These are phyloP conservation scores for Pseudoturritis turrita DNA, from an alignment of 345 rosid species.

Conservation along the genomic window DNA sequence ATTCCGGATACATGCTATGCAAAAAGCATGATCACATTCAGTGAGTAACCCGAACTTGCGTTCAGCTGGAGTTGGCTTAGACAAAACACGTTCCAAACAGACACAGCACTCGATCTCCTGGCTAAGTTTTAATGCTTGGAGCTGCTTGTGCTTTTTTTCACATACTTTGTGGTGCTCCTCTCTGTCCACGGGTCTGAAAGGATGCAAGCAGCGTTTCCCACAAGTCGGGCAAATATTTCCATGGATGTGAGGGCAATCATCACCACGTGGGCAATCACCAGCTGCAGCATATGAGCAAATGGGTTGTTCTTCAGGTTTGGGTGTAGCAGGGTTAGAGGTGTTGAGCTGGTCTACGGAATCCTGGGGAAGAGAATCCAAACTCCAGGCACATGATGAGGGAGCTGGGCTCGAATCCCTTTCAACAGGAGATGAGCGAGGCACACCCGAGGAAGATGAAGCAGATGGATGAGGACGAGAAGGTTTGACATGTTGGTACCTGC, in stretches of 20 bases:
- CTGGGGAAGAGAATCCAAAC: slow-evolving; percentile 31
- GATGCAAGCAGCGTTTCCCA: slow-evolving; percentile 86
- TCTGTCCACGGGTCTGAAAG: slow-evolving; percentile 71
- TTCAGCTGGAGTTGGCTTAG: slow-evolving; percentile 69
- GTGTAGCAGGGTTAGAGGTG: slow-evolving; percentile 68
- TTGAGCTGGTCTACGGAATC: slow-evolving; percentile 54
- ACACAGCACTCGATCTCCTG: slow-evolving; percentile 88
- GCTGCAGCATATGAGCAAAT: slow-evolving; percentile 91
- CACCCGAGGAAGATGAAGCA: slow-evolving; percentile 54
- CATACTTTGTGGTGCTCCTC: slow-evolving; percentile 72
- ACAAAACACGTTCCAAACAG: slow-evolving; percentile 81
- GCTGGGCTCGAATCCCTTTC: slow-evolving; percentile 18
- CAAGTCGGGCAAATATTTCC: slow-evolving; percentile 85
- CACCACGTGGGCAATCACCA: slow-evolving; percentile 83
- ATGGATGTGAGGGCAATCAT: slow-evolving; percentile 76
- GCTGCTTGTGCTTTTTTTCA: slow-evolving; percentile 62
- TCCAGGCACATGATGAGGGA: slow-evolving; percentile 36
- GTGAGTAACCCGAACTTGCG: slow-evolving; percentile 88
- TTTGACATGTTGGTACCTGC: slow-evolving; percentile 79
- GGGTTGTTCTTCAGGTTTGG: slow-evolving; percentile 55
- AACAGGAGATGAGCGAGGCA: slow-evolving; percentile 29
- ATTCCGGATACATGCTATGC: slow-evolving; percentile 80
- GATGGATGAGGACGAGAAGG: slow-evolving; percentile 41
- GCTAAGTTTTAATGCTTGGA: slow-evolving; percentile 67
- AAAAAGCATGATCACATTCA: slow-evolving; percentile 97